A percentile compares a stretch with the other conserved stretches of the same genome.
Evolutionary conservation across 2,329 filamentous ascomycete genomes (phyloP).

Genomic region (Piedraia hortae): DNA sequence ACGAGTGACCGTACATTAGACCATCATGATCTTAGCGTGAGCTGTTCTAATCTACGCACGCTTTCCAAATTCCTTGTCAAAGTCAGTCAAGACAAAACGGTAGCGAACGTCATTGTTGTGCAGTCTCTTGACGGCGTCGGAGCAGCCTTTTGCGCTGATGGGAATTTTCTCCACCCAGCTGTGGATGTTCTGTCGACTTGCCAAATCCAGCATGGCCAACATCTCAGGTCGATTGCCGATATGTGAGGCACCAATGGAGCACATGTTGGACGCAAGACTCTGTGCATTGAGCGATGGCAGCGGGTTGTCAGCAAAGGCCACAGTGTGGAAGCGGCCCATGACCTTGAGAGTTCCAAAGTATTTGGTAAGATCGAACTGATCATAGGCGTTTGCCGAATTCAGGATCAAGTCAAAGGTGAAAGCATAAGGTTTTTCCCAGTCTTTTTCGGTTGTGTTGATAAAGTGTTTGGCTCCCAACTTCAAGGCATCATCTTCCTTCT

Average conservation of each 20-base stretch:
- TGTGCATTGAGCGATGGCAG: constrained; percentile 38
- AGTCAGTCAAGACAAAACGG: constrained; percentile 37
- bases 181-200: constrained; percentile 24
- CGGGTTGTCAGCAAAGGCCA: constrained; percentile 53
- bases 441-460: constrained; percentile 28
- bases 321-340: constrained; percentile 53
- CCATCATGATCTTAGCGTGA: too few relatives aligned
- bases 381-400: constrained; percentile 42
- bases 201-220: constrained; percentile 24
- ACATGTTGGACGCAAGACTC: constrained; percentile 46
- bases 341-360: constrained; percentile 62
- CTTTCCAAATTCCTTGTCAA: constrained; percentile 37
- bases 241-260: constrained; percentile 23
- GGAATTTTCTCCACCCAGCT: constrained; percentile 36
- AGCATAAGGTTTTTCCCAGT: constrained; percentile 27
- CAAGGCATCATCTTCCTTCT: constrained; percentile 31
- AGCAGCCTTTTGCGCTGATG: constrained; percentile 41
- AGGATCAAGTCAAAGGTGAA: constrained; percentile 48
- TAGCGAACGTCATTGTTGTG: constrained; percentile 41
- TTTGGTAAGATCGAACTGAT: constrained; percentile 16
- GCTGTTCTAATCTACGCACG: constrained; percentile 11
- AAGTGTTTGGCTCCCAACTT: constrained; percentile 34
- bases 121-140: constrained; percentile 40
- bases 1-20: too few relatives aligned
- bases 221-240: constrained; percentile 23